Base-by-base conservation (phyloP, 2,329 filamentous ascomycete species). In the Fusarium tjaetaba region DNA sequence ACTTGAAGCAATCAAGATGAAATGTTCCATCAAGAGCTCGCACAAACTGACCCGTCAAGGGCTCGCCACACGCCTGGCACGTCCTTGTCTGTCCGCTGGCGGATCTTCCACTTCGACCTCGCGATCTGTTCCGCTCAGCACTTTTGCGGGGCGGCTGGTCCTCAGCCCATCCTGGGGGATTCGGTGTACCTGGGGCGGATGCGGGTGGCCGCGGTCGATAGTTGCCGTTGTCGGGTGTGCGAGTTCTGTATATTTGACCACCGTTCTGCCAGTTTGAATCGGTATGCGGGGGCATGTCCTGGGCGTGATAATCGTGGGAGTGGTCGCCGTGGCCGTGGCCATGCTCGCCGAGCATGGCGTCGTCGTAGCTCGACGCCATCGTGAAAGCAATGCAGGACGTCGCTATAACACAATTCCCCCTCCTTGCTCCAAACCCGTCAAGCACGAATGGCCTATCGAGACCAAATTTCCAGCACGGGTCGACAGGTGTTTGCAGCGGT, bases 1-100 rank as follows among this genome's bases (percentile, higher is more conserved):
- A 99, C 81, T 94, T 97, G 85, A 99, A 99, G 87, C 96, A 99
- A 82, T 99, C 96, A 75, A 99, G 85, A 85, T 99, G 96, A 82
- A 94, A 99, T 60, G 96, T 98, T 65, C 95, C 95, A 61, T 95
- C 94, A 62, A 99, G 85, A 51, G 96, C 96, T 78, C 96, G 91
- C 73, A 99, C 96, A 81, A 98, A 99, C 83, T 99, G 96, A 48
- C 96, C 96, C 3, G 94, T 97, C 81, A 99, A 86, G 61, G 92
- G 88, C 81, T 96, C 93, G 73, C 91, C 91, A 80, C 96, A 99
- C 83, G 97, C 98, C 79, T 94, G 95, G 84, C 94, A 96, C 43
- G 89, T 86, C 74, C 93, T 89, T 68, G 89, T 81, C 74, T 89
- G 88, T 43, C 90, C 89, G 79, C 89, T 91, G 51, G 86, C 84